phyloP scores from a whole-genome alignment of 1,139 yeast genomes.

The Pichia sp. region DNA sequence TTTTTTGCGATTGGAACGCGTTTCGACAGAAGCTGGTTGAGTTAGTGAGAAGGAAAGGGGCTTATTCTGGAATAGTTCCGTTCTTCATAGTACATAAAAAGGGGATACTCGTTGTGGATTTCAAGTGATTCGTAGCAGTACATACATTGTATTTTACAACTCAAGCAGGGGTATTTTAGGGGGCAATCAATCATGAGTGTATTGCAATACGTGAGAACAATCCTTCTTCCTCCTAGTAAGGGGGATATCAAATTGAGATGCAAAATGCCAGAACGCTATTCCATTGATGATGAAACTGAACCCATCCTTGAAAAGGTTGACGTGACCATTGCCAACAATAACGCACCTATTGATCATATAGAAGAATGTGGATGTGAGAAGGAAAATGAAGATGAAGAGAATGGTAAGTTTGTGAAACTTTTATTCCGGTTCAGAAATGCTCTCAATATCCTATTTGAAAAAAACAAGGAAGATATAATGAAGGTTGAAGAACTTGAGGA shows the following conservation, averaged over 20 bases:
- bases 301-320: neutral
- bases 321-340: neutral
- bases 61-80: too few species aligned
- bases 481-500: constrained; percentile 5
- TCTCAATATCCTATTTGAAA: constrained; percentile 3
- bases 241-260: constrained; percentile 10
- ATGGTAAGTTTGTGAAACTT: neutral
- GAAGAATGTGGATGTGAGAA: too few species aligned
- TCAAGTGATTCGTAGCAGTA: too few species aligned
- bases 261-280: neutral
- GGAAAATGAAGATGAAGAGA: too few species aligned
- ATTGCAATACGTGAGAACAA: neutral
- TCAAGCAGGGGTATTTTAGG: too few species aligned
- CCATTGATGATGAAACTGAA: neutral
- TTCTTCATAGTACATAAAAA: too few species aligned
- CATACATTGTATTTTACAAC: too few species aligned
- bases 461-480: constrained; percentile 1
- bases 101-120: too few species aligned
- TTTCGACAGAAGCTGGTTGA: too few species aligned
- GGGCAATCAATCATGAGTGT: too few species aligned
- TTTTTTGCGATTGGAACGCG: too few species aligned
- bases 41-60: too few species aligned
- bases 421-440: neutral
- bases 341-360: neutral
- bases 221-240: constrained; percentile 9